Percentiles rank a stretch among this genome's conserved stretches.
Evolutionary conservation across 495 filamentous ascomycete species (phyloP).

Genomic region (Penicillium salamii): DNA sequence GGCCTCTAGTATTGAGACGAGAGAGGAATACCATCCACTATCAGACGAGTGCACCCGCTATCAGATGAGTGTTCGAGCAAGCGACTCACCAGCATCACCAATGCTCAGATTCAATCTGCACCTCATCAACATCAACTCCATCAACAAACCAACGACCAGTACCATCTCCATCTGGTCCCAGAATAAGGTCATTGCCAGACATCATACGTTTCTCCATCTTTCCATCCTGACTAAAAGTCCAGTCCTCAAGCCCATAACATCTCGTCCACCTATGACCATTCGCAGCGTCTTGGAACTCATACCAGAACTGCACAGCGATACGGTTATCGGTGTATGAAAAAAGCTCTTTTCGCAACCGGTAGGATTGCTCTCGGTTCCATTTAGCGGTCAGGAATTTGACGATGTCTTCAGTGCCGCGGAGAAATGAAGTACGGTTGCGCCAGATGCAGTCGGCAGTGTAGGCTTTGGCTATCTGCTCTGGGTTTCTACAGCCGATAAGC

Average conservation of each 20-base stretch:
- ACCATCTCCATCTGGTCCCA: background rate
- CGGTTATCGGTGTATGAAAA: background rate
- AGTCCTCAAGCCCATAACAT: background rate
- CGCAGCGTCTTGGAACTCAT: background rate
- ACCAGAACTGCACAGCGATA: slow-evolving; percentile 1
- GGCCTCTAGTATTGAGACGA: no score
- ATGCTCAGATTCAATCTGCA: background rate
- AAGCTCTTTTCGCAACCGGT: background rate
- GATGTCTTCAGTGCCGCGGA: background rate
- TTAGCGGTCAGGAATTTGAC: background rate
- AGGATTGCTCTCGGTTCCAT: background rate
- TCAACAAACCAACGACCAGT: background rate
- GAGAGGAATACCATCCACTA: no score
- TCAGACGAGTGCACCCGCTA: no score
- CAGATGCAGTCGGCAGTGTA: background rate
- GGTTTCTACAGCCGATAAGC: background rate
- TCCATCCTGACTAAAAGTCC: background rate
- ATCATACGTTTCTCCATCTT: slow-evolving; percentile 1
- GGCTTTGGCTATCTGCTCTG: background rate
- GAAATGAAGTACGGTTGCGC: slow-evolving; percentile 1
- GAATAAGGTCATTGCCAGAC: background rate
- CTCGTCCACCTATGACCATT: background rate
- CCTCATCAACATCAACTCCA: background rate
- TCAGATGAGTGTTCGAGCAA: no score
- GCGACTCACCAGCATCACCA: slow-evolving; percentile 1